Evolutionary conservation across 805 yeast species (phyloP), one percentile per base, ranked within the genome.

Genomic region (Metschnikowia santaceciliae): DNA sequence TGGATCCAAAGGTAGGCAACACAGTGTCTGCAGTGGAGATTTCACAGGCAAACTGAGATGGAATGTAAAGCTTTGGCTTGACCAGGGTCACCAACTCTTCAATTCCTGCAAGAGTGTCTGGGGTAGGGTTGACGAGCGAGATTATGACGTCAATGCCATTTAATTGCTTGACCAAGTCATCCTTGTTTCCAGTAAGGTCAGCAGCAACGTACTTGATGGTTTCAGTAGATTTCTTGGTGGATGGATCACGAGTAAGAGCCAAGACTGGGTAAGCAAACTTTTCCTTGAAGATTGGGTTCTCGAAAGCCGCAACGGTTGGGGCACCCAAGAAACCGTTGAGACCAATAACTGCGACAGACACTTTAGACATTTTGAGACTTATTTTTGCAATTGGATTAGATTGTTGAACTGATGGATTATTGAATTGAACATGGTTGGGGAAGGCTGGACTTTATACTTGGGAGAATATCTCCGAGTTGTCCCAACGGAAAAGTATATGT

Each of bases 31-130:
- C 61, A 5, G 59, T 66, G 2, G 54, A 60, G n/a, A 74, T 44
- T 47, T 80, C 81, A 20, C 70, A 57, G 38, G 88, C 90, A 57
- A 78, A 83, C 57, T 82, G 86, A 2, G 84, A 76, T 33, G 86
- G 85, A 26, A 26, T 26, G 11, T 26, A 26, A 8, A 26, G 30
- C 11, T 26, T 26, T 26, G 30, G 30, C 30, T 76, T 75, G 47
- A 69, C 71, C 26, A 60, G 64, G 6, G 62, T 61, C 2, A 75
- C 75, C 7, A 77, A 48, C 23, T 59, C 74, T 42, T 76, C 79
- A 33, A 75, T 51, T 14, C 67, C 53, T 0, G 55, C 65, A 34
- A 66, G 73, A 15, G 60, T 45, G 19, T 58, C 60, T 6, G 76
- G 71, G 32, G 56, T 57, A 11, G 63, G 51, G 15, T 70, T 64